Base-by-base conservation (phyloP, 1,284 basidiomycete species). In the Xerocomus tenax region DNA sequence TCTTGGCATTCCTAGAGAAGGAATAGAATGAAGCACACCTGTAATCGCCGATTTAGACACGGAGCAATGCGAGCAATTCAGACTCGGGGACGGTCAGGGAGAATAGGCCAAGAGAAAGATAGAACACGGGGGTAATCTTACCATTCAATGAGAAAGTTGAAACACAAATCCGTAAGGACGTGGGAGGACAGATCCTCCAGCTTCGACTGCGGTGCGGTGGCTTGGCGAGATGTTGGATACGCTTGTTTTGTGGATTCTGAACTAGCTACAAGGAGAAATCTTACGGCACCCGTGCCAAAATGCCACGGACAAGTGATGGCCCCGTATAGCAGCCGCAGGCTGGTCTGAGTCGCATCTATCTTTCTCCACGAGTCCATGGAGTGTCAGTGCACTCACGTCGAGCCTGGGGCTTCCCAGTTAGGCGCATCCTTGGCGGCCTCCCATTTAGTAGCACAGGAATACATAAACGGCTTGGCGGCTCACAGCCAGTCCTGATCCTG, bases 1-100 rank as follows among this genome's bases (percentile, higher is more conserved):
- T 49, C 63, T 61, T 66, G 63, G 65, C 62, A 52, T 45, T 50
- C 50, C 38, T 38, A 25, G 48, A 45, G 45, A 51, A 45, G 16
- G 40, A 46, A 53, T 25, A 44, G 25, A 30, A 50, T 23, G 21
- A 39, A 40, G 6, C 21, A 29, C 40, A 35, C 35, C 46, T 41
- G 47, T 42, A 41, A 51, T 56, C 50, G 19, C 58, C 38, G 45
- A 46, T 49, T 40, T 28, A 36, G 53, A 54, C 47, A 44, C 36
- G 21, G 41, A 19, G 32, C 19, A 45, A 65, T 58, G 57, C 47
- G 45, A 50, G 16, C 21, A 45, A 52, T 40, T 52, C 30, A 49
- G 48, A 35, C 39, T 41, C 38, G 32, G 25, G 23, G 12, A 43
- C 8, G 18, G 41, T 35, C 48, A 53, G 45, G 54, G 50, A 58